phyloP scores from a whole-genome alignment of 75 land plant species.

The Larix kaempferi region DNA sequence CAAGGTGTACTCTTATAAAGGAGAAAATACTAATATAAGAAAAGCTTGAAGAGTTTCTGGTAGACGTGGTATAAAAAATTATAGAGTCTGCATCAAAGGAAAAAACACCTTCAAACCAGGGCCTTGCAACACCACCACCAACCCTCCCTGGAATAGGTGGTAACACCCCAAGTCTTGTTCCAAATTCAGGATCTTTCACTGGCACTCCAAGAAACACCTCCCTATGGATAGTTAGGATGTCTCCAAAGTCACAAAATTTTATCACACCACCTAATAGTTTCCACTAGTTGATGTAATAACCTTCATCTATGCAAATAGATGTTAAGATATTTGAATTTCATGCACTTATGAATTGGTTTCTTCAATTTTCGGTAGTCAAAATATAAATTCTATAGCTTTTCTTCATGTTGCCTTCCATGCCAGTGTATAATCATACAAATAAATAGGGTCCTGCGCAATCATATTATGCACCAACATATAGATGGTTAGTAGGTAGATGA shows the following conservation, averaged over 20 bases:
- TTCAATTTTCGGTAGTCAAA: too few species aligned
- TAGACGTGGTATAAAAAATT: constrained; percentile 80
- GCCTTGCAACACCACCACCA: constrained; percentile 59
- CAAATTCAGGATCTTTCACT: constrained; percentile 45
- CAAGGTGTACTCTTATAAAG: constrained; percentile 36
- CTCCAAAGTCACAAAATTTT: constrained; percentile 55
- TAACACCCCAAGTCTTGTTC: constrained; percentile 37
- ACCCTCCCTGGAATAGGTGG: constrained; percentile 53
- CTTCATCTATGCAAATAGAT: too few species aligned
- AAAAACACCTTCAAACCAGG: constrained; percentile 17
- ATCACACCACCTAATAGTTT: too few species aligned
- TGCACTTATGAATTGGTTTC: too few species aligned
- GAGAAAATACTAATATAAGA: constrained; percentile 72
- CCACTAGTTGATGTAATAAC: too few species aligned
- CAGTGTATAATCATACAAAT: too few species aligned
- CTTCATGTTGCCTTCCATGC: too few species aligned
- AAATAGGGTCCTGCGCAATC: too few species aligned
- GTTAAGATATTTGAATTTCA: too few species aligned
- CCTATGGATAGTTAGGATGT: constrained; percentile 82
- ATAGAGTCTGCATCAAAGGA: constrained; percentile 52
- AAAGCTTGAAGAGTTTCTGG: constrained; percentile 71
- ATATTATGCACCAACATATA: too few species aligned
- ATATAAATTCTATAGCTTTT: too few species aligned
- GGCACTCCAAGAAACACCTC: constrained; percentile 77
- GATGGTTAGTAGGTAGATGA: too few species aligned